Evolutionary conservation across 2,329 filamentous ascomycete genomes (phyloP).

Genomic region (Thelonectria rubi): DNA sequence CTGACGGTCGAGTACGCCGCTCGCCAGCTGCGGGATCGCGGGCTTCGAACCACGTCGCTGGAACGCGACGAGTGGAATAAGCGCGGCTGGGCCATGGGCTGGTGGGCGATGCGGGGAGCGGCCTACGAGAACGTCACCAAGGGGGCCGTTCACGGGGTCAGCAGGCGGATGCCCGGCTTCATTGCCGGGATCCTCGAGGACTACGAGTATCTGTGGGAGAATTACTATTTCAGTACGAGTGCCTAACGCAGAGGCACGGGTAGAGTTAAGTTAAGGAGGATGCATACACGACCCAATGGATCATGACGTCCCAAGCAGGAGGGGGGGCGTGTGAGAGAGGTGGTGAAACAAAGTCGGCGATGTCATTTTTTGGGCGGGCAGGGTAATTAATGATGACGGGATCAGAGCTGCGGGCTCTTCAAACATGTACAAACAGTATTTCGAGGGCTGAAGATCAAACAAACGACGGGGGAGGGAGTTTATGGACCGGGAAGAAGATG

Average conservation of each 20-base stretch:
- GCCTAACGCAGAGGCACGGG: slow-evolving; percentile 31
- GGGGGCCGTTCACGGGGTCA: slow-evolving; percentile 75
- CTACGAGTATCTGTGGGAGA: slow-evolving; percentile 98
- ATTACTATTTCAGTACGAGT: slow-evolving; percentile 87
- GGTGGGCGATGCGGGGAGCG: slow-evolving; percentile 97
- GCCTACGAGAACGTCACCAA: slow-evolving; percentile 95
- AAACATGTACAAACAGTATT: not conserved
- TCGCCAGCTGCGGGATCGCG: slow-evolving; percentile 79
- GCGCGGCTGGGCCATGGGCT: slow-evolving; percentile 88
- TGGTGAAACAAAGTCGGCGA: slow-evolving; percentile 5
- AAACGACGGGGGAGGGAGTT: not conserved
- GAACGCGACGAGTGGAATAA: slow-evolving; percentile 91
- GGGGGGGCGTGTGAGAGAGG: not conserved
- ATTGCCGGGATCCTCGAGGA: slow-evolving; percentile 89
- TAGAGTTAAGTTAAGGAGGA: slow-evolving; percentile 3
- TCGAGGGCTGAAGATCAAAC: not conserved
- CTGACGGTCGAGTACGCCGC: slow-evolving; percentile 87
- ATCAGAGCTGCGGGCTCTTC: not conserved
- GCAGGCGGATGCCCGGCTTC: slow-evolving; percentile 80
- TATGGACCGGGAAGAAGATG: not conserved
- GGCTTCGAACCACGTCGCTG: slow-evolving; percentile 82
- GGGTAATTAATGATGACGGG: slow-evolving; percentile 4
- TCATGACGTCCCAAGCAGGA: slow-evolving; percentile 3
- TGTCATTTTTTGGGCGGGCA: slow-evolving; percentile 7
- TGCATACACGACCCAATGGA: not conserved